Base-by-base conservation (phyloP, 441 rosid species). In the Jatropha podagrica region DNA sequence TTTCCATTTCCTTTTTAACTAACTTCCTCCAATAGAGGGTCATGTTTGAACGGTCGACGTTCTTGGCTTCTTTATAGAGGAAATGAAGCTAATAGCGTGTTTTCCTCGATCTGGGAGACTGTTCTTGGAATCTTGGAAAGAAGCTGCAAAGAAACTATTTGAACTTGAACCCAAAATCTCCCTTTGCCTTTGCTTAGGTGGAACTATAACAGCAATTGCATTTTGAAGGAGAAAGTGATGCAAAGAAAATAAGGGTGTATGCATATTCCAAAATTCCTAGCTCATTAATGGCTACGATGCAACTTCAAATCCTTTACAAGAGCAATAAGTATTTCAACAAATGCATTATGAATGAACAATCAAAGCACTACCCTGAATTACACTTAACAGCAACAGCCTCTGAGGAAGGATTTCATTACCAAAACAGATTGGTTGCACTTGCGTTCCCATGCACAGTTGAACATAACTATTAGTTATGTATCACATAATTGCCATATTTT, bases 61-160 rank as follows among this genome's bases (percentile, higher is more conserved):
- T 72, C 87, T 90, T 12, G 92, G 91, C 72, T 71, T 75, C 74
- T 77, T 88, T 63, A 42, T 83, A 23, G 80, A 76, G 72, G 71
- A 44, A 64, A 90, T 88, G 93, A 91, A 96, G 13, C 82, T 86
- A 65, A 79, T 82, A 32, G 2, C 48, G 80, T 88, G n/a, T 85
- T 86, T 75, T 85, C 92, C 13, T 85, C 94, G 69, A 83, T 89
- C 67, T 92, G 96, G 96, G 97, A 93, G 71, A 88, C 95, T 62
- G 86, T 90, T 55, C 97, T 90, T 64, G 88, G 85, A 86, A 71
- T 79, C 88, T 7, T 95, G 89, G 74, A 90, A 88, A 83, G 63
- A 63, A 69, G 91, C 95, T 75, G 76, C 89, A 78, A 80, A 65
- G 79, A 83, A 86, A 77, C 76, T 92, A 74, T 79, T 85, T 60